Base-by-base conservation (phyloP, 176 grass and related monocot genomes). In the Carex cristatella region DNA sequence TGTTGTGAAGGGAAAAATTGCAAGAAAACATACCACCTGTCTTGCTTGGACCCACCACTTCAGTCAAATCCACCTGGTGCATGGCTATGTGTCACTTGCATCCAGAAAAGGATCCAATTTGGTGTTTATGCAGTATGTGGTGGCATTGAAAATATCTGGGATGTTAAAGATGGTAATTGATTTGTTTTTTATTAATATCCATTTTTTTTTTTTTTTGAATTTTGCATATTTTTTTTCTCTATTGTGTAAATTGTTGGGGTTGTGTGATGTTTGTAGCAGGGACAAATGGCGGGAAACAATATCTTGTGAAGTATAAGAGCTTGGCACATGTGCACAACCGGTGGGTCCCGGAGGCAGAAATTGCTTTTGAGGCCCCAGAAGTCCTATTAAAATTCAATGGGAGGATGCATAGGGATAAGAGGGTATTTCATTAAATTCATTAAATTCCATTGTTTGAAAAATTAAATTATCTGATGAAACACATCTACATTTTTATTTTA, bases 271-370 rank as follows among this genome's bases (percentile, higher is more conserved):
- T 65, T 83, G 63, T 27, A 66, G 72, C 74, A 94, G 90, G 87
- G 85, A 37, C 44, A 15, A 60, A 90, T 28, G 89, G 73, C 55
- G 64, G 55, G 84, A 97, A 92, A 70, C 75, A 85, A 65, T 97
- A 97, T 94, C 84, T 94, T 78, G 92, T 92, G 9, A 97, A 97
- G 75, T 97, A 97, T 81, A 92, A 91, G 84, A 90, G 89, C 70
- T 88, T 97, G 81, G 88, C 94, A 19, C 94, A 97, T 85, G 88
- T 91, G 68, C 88, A 94, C 92, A 97, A 97, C 87, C 74, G 3
- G 23, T 97, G 94, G 94, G 56, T 94, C 89, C 82, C 87, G 73
- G 90, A 97, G 83, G 89, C 80, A 10, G 61, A 92, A 86, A 69
- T 94, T 88, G 59, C 90, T 88, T 28, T 61, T 65, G 89, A 91